phyloP scores from a whole-genome alignment of 2,329 filamentous ascomycete genomes.

The Colletotrichum sp. region DNA sequence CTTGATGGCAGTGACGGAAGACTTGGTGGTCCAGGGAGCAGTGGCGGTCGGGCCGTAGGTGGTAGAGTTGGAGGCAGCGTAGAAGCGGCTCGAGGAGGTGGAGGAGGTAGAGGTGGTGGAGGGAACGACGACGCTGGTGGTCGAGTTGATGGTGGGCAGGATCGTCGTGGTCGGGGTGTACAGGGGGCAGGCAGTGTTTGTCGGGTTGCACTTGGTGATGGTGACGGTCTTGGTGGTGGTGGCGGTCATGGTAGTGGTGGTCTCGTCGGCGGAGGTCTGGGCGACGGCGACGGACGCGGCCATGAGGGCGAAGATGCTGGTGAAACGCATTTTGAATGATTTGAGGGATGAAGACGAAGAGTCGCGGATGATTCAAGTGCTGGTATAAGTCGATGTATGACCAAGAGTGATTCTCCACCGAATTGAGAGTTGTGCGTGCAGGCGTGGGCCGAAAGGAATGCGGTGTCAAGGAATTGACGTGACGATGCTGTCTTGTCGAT shows the following conservation, averaged over 20 bases:
- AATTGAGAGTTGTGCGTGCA: background rate
- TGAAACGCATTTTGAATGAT: constrained; percentile 50
- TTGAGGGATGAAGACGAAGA: background rate
- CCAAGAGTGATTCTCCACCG: background rate
- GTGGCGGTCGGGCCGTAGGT: constrained; percentile 26
- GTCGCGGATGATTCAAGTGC: background rate
- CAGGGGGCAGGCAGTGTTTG: constrained; percentile 48
- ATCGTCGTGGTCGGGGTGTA: constrained; percentile 33
- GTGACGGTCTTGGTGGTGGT: constrained; percentile 50
- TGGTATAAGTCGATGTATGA: constrained; percentile 2
- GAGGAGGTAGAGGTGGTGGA: constrained; percentile 10
- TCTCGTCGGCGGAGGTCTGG: constrained; percentile 32
- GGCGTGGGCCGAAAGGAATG: background rate
- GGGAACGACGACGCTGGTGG: constrained; percentile 21
- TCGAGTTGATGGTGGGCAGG: constrained; percentile 18
- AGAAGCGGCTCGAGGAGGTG: constrained; percentile 24
- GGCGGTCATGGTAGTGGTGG: constrained; percentile 46
- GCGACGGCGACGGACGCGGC: constrained; percentile 43
- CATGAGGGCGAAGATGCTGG: constrained; percentile 45
- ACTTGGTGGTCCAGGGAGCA: constrained; percentile 26
- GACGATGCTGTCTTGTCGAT: constrained; percentile 20
- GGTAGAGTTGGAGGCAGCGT: constrained; percentile 39
- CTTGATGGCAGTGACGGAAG: constrained; percentile 23
- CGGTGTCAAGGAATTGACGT: constrained; percentile 1
- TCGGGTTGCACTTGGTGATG: constrained; percentile 53